Conservation (phyloP, 2,329 filamentous ascomycete species). For the Colletotrichum sojae region DNA sequence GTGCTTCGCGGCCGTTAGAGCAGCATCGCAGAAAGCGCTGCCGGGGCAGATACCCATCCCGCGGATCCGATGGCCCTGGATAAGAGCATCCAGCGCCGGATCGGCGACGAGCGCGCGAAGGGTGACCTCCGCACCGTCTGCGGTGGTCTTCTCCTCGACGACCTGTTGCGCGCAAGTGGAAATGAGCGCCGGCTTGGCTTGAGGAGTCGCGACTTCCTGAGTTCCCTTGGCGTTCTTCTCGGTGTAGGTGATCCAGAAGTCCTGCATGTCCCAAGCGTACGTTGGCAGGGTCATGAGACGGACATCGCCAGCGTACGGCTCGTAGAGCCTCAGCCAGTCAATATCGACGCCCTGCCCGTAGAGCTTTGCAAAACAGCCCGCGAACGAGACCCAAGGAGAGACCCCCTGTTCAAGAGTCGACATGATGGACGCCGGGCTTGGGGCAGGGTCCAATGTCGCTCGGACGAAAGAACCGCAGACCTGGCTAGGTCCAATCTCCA, state of each 20-base stretch:
- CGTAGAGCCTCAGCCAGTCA: constrained; percentile 13
- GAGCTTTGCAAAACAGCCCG: constrained; percentile 2
- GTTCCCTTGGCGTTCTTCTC: neutral
- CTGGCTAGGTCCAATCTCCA: constrained; percentile 79
- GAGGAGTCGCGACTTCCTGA: neutral
- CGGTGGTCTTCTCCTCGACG: neutral
- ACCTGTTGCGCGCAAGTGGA: constrained; percentile 15
- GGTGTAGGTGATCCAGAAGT: constrained; percentile 26
- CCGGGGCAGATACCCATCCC: constrained; percentile 4
- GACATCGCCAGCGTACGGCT: neutral
- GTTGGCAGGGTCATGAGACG: constrained; percentile 13
- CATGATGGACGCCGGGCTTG: neutral
- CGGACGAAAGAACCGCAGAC: constrained; percentile 72
- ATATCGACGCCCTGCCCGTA: constrained; percentile 3
- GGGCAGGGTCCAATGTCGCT: constrained; percentile 1
- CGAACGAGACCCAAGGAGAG: constrained; percentile 6
- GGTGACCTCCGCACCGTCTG: neutral
- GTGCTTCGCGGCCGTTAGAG: neutral
- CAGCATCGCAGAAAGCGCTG: constrained; percentile 13
- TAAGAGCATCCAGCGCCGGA: constrained; percentile 5
- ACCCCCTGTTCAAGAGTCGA: neutral
- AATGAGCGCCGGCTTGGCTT: neutral
- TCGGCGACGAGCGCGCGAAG: neutral
- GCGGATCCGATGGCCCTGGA: constrained; percentile 23
- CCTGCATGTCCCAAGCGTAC: constrained; percentile 25